Conservation (phyloP, 2,329 filamentous ascomycete genomes). For the Aspergillus brasiliensis region DNA sequence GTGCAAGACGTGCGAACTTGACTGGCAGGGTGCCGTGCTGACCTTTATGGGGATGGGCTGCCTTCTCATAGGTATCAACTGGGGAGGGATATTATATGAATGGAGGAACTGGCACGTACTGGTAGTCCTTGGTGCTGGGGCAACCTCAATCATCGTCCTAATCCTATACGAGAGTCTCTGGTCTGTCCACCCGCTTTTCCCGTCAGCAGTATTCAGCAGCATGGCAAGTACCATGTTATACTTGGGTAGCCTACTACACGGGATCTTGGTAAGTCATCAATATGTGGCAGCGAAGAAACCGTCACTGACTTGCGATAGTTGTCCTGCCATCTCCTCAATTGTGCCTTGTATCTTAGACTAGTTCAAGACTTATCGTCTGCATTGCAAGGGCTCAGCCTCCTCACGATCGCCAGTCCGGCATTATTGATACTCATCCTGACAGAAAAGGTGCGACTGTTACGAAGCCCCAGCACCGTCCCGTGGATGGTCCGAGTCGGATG, state of each 20-base stretch:
- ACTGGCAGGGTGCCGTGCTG: slow-evolving; percentile 48
- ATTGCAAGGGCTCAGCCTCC: slow-evolving; percentile 41
- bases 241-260: slow-evolving; percentile 44
- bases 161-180: slow-evolving; percentile 39
- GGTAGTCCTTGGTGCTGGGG: slow-evolving; percentile 42
- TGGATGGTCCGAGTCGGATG: slow-evolving; percentile 50
- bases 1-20: slow-evolving; percentile 32
- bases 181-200: slow-evolving; percentile 40
- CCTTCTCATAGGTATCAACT: slow-evolving; percentile 47
- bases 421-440: slow-evolving; percentile 25
- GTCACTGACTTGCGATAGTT: slow-evolving; percentile 30
- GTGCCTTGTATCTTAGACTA: slow-evolving; percentile 45
- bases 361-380: slow-evolving; percentile 37
- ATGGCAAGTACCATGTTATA: slow-evolving; percentile 42
- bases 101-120: slow-evolving; percentile 46
- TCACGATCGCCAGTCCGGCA: slow-evolving; percentile 38
- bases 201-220: slow-evolving; percentile 40
- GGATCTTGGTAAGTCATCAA: slow-evolving; percentile 43
- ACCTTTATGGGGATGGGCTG: slow-evolving; percentile 40
- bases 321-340: slow-evolving; percentile 46
- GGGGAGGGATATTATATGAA: slow-evolving; percentile 43
- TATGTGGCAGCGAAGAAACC: background rate
- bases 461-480: slow-evolving; percentile 25
- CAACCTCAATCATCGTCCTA: slow-evolving; percentile 32
- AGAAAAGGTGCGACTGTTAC: slow-evolving; percentile 15